These are phyloP conservation scores for Thyridium curvatum DNA, from an alignment of 2,329 filamentous ascomycete species.

Conservation along the genomic window DNA sequence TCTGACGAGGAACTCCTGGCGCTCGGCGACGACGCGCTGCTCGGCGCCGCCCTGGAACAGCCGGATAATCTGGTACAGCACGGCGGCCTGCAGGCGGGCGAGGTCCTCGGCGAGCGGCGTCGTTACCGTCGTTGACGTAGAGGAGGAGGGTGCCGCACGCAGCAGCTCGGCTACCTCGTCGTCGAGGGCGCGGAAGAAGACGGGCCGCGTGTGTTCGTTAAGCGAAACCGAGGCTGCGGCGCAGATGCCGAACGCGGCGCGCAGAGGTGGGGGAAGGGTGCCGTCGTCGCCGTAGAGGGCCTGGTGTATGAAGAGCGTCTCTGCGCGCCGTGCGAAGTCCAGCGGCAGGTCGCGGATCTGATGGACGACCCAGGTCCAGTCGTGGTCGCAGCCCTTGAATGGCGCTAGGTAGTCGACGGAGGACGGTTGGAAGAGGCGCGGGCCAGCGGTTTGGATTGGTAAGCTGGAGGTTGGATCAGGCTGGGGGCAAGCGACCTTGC, in stretches of 20 bases:
- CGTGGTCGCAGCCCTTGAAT: too few relatives aligned
- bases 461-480: too few relatives aligned
- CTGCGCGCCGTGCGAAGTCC: neutral
- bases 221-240: slow-evolving; percentile 2
- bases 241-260: slow-evolving; percentile 5
- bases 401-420: neutral
- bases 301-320: slow-evolving; percentile 3
- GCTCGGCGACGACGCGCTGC: slow-evolving; percentile 6
- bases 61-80: slow-evolving; percentile 6
- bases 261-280: slow-evolving; percentile 1
- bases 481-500: too few relatives aligned
- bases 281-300: slow-evolving; percentile 1
- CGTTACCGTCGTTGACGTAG: too few relatives aligned
- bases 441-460: too few relatives aligned
- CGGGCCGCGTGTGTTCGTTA: neutral
- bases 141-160: too few relatives aligned
- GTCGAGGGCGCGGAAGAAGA: slow-evolving; percentile 5
- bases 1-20: slow-evolving; percentile 3
- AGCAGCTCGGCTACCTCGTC: slow-evolving; percentile 2
- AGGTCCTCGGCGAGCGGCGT: slow-evolving; percentile 4
- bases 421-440: too few relatives aligned
- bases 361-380: slow-evolving; percentile 2
- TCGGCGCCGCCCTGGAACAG: slow-evolving; percentile 4
- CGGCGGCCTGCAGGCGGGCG: slow-evolving; percentile 5
- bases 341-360: slow-evolving; percentile 1